These are phyloP conservation scores for Mycena filopes DNA, from an alignment of 768 basidiomycete genomes.

Conservation along the genomic window DNA sequence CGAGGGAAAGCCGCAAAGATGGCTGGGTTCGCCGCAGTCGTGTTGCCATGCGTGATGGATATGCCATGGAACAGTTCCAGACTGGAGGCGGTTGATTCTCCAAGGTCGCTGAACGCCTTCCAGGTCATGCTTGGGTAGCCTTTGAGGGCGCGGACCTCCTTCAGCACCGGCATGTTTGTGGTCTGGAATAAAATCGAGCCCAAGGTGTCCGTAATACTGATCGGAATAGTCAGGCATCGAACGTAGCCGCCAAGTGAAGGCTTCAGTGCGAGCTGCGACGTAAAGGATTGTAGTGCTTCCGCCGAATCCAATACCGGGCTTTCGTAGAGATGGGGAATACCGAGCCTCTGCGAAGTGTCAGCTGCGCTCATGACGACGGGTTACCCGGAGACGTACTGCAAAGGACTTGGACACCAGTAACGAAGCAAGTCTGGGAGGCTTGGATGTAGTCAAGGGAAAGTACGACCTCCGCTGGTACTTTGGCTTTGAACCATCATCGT, in stretches of 20 bases:
- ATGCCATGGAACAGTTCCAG: neutral
- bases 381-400: neutral
- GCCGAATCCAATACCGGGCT: neutral
- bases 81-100: neutral
- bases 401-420: constrained; percentile 15
- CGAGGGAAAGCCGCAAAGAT: neutral
- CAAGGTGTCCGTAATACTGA: neutral
- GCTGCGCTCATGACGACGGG: neutral
- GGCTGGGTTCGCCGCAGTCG: neutral
- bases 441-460: too few species aligned
- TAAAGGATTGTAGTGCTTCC: neutral
- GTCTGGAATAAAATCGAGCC: neutral
- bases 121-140: neutral
- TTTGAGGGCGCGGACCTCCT: neutral
- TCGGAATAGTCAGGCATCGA: neutral
- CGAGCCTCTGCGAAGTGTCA: neutral
- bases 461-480: neutral
- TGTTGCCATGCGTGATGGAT: neutral
- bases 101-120: neutral
- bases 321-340: constrained; percentile 11
- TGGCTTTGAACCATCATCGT: neutral
- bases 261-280: neutral
- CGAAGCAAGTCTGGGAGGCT: neutral
- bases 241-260: constrained; percentile 1
- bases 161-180: neutral